Evolutionary conservation across 768 basidiomycete genomes (phyloP).

Genomic region (Trametes gibbosa): DNA sequence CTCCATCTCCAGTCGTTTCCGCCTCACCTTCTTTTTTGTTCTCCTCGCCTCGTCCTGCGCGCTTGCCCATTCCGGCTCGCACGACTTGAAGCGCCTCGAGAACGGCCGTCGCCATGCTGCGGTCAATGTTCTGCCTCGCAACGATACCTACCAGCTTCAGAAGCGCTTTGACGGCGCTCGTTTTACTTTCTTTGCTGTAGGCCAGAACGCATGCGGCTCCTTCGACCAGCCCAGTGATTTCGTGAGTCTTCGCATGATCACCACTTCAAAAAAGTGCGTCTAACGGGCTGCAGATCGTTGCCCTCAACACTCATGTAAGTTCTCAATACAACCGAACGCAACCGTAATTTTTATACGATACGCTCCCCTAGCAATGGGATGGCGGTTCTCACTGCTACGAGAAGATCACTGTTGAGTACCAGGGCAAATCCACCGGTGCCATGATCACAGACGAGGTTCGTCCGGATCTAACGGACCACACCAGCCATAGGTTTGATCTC

Average conservation of each 20-base stretch:
- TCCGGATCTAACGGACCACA: neutral
- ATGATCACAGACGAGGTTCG: constrained; percentile 61
- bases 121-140: neutral
- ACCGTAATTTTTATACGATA: neutral
- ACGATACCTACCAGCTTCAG: neutral
- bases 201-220: constrained; percentile 19
- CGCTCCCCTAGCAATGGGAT: constrained; percentile 49
- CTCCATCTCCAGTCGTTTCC: constrained; percentile 14
- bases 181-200: constrained; percentile 20
- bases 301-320: constrained; percentile 34
- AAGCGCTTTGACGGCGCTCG: constrained; percentile 19
- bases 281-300: constrained; percentile 47
- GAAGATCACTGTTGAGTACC: constrained; percentile 56
- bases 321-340: neutral
- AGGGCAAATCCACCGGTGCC: constrained; percentile 56
- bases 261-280: neutral
- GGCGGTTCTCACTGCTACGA: constrained; percentile 52
- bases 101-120: constrained; percentile 10
- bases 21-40: constrained; percentile 5
- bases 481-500: neutral
- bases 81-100: neutral
- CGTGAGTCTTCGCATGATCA: constrained; percentile 1
- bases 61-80: constrained; percentile 3
- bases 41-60: constrained; percentile 11
- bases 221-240: constrained; percentile 20